phyloP scores from a whole-genome alignment of 768 basidiomycete genomes.

The Tremella yokohamensis region DNA sequence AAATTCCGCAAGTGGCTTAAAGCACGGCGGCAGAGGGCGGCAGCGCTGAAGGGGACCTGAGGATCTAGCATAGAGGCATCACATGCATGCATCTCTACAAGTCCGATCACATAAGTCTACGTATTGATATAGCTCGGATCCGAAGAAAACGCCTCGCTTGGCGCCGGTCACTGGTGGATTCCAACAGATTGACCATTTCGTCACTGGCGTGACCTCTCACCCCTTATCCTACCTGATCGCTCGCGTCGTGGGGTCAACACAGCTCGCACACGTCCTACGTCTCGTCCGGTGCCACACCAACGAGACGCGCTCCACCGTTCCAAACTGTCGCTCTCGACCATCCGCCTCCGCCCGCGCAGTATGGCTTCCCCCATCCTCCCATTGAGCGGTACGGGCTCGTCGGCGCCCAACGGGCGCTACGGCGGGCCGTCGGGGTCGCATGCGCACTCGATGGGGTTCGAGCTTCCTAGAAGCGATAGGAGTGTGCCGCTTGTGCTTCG shows the following conservation, averaged over 20 bases:
- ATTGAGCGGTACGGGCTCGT: neutral
- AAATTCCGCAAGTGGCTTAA: conserved; percentile 86
- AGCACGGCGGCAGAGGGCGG: conserved; percentile 12
- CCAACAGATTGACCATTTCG: too few species aligned
- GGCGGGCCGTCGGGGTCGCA: neutral
- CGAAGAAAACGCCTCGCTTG: too few species aligned
- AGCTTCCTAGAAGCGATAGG: conserved; percentile 12
- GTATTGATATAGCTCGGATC: too few species aligned
- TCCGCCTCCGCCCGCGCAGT: conserved; percentile 14
- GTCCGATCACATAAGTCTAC: neutral
- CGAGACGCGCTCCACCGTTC: neutral
- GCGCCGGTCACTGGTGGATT: too few species aligned
- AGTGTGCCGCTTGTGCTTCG: conserved; percentile 77
- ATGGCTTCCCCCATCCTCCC: conserved; percentile 10
- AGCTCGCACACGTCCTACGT: too few species aligned
- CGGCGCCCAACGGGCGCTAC: neutral
- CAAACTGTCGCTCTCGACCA: conserved; percentile 12
- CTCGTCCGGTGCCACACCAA: neutral
- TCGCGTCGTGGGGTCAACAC: too few species aligned
- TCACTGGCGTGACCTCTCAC: neutral
- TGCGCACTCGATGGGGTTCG: conserved; percentile 2
- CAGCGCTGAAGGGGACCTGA: neutral
- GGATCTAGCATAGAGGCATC: neutral
- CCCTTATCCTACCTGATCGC: neutral
- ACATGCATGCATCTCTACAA: conserved; percentile 4